Conservation (phyloP, 202 grass and related monocot genomes). For the Zoysia matrella region DNA sequence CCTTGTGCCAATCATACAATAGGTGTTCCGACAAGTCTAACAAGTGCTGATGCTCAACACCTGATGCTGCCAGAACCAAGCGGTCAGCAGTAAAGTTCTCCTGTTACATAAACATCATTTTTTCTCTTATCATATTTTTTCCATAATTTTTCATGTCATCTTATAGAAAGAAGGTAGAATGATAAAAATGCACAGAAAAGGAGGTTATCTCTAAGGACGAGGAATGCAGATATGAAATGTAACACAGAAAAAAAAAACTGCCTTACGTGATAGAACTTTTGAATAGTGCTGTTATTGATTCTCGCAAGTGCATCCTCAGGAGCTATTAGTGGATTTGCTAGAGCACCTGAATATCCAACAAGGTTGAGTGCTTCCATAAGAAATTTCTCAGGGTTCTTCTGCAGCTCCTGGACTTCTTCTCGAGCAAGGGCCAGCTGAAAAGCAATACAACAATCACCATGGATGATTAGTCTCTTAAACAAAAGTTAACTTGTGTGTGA, state of each 20-base stretch:
- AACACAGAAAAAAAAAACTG: background rate
- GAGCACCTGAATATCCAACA: slow-evolving; percentile 70
- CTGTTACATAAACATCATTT: slow-evolving; percentile 51
- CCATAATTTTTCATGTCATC: slow-evolving; percentile 8
- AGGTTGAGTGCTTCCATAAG: slow-evolving; percentile 75
- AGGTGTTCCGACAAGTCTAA: slow-evolving; percentile 73
- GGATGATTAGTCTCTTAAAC: background rate
- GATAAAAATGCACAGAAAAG: background rate
- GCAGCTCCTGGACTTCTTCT: slow-evolving; percentile 54
- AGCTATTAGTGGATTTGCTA: slow-evolving; percentile 68
- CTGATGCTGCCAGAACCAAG: slow-evolving; percentile 81
- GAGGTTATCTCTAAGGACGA: background rate
- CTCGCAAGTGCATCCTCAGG: slow-evolving; percentile 53
- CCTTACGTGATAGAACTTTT: slow-evolving; percentile 74
- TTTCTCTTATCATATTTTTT: background rate
- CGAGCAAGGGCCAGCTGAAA: slow-evolving; percentile 65
- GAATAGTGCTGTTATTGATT: slow-evolving; percentile 53
- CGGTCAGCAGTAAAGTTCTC: slow-evolving; percentile 86
- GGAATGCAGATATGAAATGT: slow-evolving; percentile 16
- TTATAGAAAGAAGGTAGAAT: background rate
- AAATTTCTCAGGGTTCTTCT: slow-evolving; percentile 62
- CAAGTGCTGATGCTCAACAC: slow-evolving; percentile 78
- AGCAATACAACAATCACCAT: background rate
- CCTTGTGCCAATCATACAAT: slow-evolving; percentile 72
- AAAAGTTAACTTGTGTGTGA: background rate